phyloP scores from a whole-genome alignment of 2,329 filamentous ascomycete species.

The Echinosphaeria canescens region DNA sequence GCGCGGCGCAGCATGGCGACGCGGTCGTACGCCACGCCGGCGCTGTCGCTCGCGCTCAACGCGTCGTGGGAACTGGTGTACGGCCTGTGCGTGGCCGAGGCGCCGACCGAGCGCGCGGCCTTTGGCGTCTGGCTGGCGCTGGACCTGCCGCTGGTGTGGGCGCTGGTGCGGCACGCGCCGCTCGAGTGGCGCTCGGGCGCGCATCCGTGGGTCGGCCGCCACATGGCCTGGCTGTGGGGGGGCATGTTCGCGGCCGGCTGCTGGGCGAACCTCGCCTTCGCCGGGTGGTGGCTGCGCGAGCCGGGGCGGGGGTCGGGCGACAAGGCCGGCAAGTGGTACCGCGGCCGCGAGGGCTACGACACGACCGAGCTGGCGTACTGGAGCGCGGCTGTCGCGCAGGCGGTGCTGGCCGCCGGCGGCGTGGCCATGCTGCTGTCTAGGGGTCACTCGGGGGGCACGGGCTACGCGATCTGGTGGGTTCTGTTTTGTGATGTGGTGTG shows the following conservation, averaged over 20 bases:
- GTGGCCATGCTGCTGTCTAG: constrained; percentile 20
- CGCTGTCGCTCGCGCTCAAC: constrained; percentile 24
- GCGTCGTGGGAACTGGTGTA: constrained; percentile 29
- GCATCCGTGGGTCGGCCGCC: constrained; percentile 16
- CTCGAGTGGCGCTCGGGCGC: constrained; percentile 16
- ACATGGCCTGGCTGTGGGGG: constrained; percentile 15
- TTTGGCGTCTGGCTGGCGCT: constrained; percentile 25
- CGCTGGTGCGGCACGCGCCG: constrained; percentile 18
- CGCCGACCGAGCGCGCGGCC: constrained; percentile 16
- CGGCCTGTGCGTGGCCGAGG: constrained; percentile 21
- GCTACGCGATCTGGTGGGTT: constrained; percentile 24
- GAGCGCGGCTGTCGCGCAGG: constrained; percentile 20
- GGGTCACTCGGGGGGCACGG: constrained; percentile 23
- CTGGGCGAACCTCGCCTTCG: constrained; percentile 17
- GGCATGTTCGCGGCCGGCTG: constrained; percentile 14
- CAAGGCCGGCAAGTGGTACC: constrained; percentile 21
- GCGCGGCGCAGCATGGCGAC: constrained; percentile 19
- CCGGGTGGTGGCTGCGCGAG: constrained; percentile 21
- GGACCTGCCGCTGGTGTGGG: constrained; percentile 22
- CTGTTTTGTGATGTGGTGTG: constrained; percentile 1
- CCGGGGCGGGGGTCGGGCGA: constrained; percentile 17
- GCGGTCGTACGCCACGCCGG: constrained; percentile 24
- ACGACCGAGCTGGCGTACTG: constrained; percentile 26
- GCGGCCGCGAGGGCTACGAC: constrained; percentile 17
- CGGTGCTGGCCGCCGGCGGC: constrained; percentile 15